phyloP scores from a whole-genome alignment of 495 filamentous ascomycete species.

The Platismatia glauca region DNA sequence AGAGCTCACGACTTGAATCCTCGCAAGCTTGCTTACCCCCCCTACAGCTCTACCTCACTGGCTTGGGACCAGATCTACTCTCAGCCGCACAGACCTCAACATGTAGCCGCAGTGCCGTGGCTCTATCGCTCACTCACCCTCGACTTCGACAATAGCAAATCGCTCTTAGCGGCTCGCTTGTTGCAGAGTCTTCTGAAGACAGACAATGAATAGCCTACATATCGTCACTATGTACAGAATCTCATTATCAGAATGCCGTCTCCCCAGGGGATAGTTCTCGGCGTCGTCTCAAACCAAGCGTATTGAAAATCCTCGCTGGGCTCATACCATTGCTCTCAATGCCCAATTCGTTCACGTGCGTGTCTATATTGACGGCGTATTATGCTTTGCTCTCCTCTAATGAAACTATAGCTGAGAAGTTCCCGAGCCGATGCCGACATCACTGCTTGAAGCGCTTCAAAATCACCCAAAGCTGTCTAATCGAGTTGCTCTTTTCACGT shows the following conservation, averaged over 20 bases:
- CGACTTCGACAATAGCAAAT: constrained; percentile 1
- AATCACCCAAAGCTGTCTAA: constrained; percentile 2
- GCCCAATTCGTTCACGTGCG: background rate
- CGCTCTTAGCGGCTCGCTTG: background rate
- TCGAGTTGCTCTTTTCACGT: constrained; percentile 6
- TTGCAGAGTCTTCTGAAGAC: background rate
- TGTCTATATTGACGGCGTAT: background rate
- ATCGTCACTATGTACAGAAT: background rate
- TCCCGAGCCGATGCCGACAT: constrained; percentile 1
- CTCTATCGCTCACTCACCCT: constrained; percentile 9
- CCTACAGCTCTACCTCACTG: constrained; percentile 1
- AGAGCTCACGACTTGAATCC: background rate
- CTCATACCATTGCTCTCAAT: background rate
- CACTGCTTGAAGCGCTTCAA: background rate
- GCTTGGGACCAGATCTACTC: background rate
- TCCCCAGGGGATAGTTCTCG: background rate
- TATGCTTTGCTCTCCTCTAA: background rate
- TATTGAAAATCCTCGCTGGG: background rate
- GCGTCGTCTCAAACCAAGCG: constrained; percentile 1
- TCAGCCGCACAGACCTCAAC: background rate
- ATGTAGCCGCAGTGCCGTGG: constrained; percentile 3
- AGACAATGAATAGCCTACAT: background rate
- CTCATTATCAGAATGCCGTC: constrained; percentile 2
- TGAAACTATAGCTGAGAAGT: background rate
- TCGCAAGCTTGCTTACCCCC: background rate